phyloP scores from a whole-genome alignment of 192 early-diverging fungal genomes.

The Backusella morwellensis region DNA sequence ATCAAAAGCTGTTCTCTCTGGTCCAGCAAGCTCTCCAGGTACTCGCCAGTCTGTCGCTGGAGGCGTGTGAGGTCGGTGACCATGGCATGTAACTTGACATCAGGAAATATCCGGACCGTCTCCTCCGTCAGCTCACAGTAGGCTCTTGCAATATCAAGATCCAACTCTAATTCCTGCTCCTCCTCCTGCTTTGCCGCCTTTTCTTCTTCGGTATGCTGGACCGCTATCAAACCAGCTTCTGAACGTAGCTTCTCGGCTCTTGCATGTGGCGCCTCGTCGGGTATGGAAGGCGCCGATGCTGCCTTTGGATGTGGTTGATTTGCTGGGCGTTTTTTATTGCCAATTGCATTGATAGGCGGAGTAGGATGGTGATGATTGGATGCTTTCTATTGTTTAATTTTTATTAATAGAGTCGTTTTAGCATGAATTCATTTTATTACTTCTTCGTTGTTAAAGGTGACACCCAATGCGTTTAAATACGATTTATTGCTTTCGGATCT shows the following conservation, averaged over 20 bases:
- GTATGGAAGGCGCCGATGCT: neutral
- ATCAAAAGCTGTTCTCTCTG: slow-evolving; percentile 60
- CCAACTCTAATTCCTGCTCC: slow-evolving; percentile 33
- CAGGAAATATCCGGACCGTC: slow-evolving; percentile 46
- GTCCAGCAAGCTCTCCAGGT: slow-evolving; percentile 53
- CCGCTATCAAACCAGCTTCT: neutral
- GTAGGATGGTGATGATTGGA: neutral
- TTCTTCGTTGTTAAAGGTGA: slow-evolving; percentile 34
- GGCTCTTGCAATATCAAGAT: slow-evolving; percentile 41
- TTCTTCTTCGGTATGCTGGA: neutral
- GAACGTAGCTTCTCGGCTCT: neutral
- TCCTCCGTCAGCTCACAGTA: slow-evolving; percentile 45
- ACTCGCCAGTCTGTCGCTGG: slow-evolving; percentile 51
- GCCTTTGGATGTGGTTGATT: neutral
- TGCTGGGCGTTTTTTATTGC: neutral
- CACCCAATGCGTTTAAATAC: slow-evolving; percentile 36
- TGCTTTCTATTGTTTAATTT: neutral
- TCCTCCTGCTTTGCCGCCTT: slow-evolving; percentile 5
- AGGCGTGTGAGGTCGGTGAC: slow-evolving; percentile 43
- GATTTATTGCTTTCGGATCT: slow-evolving; percentile 33
- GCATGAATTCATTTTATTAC: neutral
- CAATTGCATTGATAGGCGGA: neutral
- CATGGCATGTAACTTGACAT: slow-evolving; percentile 48
- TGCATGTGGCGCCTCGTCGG: neutral
- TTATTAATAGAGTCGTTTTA: neutral